Conservation (phyloP, 352 stramenopile species). For the Globisporangium irregulare region DNA sequence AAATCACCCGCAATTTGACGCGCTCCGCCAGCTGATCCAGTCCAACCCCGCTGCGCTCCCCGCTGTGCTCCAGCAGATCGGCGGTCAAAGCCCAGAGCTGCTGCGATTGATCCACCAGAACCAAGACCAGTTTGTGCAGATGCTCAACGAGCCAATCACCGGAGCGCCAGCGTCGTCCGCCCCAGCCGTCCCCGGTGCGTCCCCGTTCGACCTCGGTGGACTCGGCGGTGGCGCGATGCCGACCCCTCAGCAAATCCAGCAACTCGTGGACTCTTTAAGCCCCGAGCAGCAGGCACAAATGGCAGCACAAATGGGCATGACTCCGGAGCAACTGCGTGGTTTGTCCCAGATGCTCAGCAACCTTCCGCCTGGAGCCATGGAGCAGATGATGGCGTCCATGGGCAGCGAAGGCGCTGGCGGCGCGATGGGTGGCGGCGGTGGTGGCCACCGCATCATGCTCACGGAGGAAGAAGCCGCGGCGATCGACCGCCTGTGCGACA, state of each 20-base stretch:
- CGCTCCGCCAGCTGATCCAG: constrained; percentile 79
- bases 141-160: constrained; percentile 86
- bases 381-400: constrained; percentile 87
- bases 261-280: constrained; percentile 72
- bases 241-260: constrained; percentile 82
- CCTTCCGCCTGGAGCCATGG: constrained; percentile 74
- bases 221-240: constrained; percentile 51
- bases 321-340: constrained; percentile 77
- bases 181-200: constrained; percentile 26
- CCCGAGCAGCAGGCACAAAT: constrained; percentile 79
- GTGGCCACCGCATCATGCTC: constrained; percentile 69
- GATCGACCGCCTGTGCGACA: constrained; percentile 74
- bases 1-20: constrained; percentile 84
- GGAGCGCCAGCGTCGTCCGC: constrained; percentile 34
- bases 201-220: constrained; percentile 48
- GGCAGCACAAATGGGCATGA: constrained; percentile 85
- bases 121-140: constrained; percentile 83
- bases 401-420: constrained; percentile 31
- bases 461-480: constrained; percentile 76
- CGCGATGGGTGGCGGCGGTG: constrained; percentile 22
- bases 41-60: constrained; percentile 78
- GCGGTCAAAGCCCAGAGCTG: constrained; percentile 77
- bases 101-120: constrained; percentile 84
- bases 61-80: constrained; percentile 84
- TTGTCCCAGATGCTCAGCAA: constrained; percentile 87